Base-by-base conservation (phyloP, 257 asterid species). In the Ilex aquifolium region DNA sequence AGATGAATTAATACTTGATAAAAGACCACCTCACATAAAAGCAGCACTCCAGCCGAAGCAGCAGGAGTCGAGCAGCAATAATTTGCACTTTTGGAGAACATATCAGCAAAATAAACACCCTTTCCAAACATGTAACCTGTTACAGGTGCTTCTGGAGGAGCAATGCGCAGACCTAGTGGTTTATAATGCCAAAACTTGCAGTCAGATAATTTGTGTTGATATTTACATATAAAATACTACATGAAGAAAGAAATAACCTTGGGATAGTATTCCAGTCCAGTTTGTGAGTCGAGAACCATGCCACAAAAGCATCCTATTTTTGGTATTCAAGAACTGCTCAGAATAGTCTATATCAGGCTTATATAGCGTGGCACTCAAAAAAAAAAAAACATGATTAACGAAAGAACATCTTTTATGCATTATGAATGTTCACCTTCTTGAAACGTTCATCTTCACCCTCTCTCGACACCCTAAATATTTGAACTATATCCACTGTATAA, bases 121-220 rank as follows among this genome's bases (percentile, higher is more conserved):
- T 91, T 91, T 16, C 98, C 98, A 76, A 91, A 91, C 98, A 91
- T 91, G 76, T 88, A 91, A 42, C 98, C 98, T 4, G 95, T 83
- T 32, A 65, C 85, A 54, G 98, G 98, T 56, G 96, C 96, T 80
- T 91, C 98, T 7, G 98, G 96, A 69, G 98, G 98, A 84, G 98
- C 95, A 75, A 91, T 86, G 66, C 95, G 90, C 74, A 91, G 71
- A 76, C 98, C 96, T 91, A 81, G 48, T 62, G 65, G 57, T 65
- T 73, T 74, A 61, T 16, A 3, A 60, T 63, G 59, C 12, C 59
- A 67, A 52, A 42, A 30, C 59, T 57, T 59, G 60, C 32, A 64
- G 66, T 52, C 57, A 71, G 12, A 59, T 57, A 61, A 30, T 51
- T 64, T 59, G 16, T 60, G n/a, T 57, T 36, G 4, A 32, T 54